Evolutionary conservation across 495 filamentous ascomycete genomes (phyloP).

Genomic region (Jackrogersella minutella): DNA sequence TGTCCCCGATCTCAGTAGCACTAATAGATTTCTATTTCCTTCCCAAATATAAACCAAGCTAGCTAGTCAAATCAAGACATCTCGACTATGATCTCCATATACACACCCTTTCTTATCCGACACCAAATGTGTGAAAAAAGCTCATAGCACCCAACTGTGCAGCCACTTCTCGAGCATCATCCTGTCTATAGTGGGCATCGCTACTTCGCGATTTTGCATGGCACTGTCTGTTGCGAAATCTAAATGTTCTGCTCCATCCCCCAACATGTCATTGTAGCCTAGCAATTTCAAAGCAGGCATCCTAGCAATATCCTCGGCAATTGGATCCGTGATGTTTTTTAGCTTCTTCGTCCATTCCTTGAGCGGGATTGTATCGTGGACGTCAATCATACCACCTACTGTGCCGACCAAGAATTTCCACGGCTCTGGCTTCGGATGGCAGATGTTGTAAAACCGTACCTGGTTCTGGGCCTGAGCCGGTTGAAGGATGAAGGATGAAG

Average conservation of each 20-base stretch:
- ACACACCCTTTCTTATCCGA: too few species aligned
- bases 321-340: not conserved
- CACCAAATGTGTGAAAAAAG: too few species aligned
- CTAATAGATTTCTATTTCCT: too few species aligned
- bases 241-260: not conserved
- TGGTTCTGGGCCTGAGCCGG: not conserved
- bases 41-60: too few species aligned
- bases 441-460: too few species aligned
- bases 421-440: slow-evolving; percentile 3
- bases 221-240: not conserved
- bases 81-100: too few species aligned
- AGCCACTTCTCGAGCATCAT: too few species aligned
- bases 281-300: slow-evolving; percentile 19
- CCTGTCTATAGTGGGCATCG: too few species aligned
- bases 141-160: too few species aligned
- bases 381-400: not conserved
- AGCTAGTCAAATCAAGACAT: too few species aligned
- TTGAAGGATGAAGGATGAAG: slow-evolving; percentile 15
- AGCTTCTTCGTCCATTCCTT: slow-evolving; percentile 7
- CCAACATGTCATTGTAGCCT: slow-evolving; percentile 7
- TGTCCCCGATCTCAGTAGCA: too few species aligned
- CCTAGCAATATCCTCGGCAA: not conserved
- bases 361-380: slow-evolving; percentile 3
- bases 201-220: too few species aligned
- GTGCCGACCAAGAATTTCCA: slow-evolving; percentile 3